Percentiles rank a stretch among this genome's conserved stretches.
phyloP scores from a whole-genome alignment of 805 yeast species.

The Blastobotrys attinorum region DNA sequence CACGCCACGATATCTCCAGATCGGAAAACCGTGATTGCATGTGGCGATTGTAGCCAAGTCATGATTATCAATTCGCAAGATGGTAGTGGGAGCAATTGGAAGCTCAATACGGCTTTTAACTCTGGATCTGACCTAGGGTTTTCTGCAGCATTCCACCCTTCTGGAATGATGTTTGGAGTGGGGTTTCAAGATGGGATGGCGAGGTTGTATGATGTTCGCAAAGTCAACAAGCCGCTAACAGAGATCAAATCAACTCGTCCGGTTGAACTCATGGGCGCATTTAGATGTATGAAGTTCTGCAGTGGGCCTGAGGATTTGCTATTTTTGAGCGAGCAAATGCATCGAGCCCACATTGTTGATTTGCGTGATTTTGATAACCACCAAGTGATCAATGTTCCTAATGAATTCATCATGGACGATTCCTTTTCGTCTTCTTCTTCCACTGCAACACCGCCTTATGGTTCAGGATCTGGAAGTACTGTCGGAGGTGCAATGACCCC shows the following conservation, averaged over 20 bases:
- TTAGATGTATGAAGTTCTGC: constrained; percentile 56
- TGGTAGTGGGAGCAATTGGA: constrained; percentile 22
- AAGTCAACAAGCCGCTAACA: constrained; percentile 31
- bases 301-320: constrained; percentile 67
- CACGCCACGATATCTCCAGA: constrained; percentile 66
- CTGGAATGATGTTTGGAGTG: constrained; percentile 65
- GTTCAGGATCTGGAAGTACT: background rate
- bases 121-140: constrained; percentile 74
- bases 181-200: constrained; percentile 84
- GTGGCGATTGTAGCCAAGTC: constrained; percentile 72
- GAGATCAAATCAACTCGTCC: constrained; percentile 38
- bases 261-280: constrained; percentile 48
- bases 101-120: constrained; percentile 34
- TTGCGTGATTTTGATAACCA: constrained; percentile 65
- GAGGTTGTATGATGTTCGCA: constrained; percentile 68
- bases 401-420: constrained; percentile 5
- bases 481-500: background rate
- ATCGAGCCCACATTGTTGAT: constrained; percentile 79
- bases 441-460: background rate
- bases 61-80: constrained; percentile 34
- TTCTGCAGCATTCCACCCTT: constrained; percentile 70
- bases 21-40: constrained; percentile 47
- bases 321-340: constrained; percentile 74
- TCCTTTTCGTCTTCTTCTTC: background rate
- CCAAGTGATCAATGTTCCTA: constrained; percentile 49